phyloP scores from a whole-genome alignment of 352 stramenopile species.

The Blastocystis sp. region DNA sequence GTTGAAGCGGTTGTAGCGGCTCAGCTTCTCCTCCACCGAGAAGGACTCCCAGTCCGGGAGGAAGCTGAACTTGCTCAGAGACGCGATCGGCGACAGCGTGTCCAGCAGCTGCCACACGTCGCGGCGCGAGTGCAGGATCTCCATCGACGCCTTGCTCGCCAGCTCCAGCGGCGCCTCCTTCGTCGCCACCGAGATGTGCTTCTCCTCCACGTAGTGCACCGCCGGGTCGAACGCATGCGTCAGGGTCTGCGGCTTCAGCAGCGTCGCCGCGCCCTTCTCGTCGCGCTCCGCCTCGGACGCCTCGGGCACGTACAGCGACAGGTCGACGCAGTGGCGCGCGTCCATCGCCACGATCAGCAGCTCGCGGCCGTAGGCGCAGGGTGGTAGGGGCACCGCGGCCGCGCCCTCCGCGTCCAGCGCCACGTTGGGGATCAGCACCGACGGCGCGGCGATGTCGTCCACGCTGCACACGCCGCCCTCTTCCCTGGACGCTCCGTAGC shows the following conservation, averaged over 20 bases:
- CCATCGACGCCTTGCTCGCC: neutral
- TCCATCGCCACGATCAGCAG: slow-evolving; percentile 68
- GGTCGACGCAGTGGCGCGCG: neutral
- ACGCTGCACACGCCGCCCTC: neutral
- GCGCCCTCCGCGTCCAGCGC: slow-evolving; percentile 1
- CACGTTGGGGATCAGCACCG: slow-evolving; percentile 13
- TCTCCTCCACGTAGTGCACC: slow-evolving; percentile 74
- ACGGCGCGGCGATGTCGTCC: neutral
- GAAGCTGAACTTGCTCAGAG: slow-evolving; percentile 70
- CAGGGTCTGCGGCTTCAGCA: slow-evolving; percentile 72
- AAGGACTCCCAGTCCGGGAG: slow-evolving; percentile 73
- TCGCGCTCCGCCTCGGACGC: neutral
- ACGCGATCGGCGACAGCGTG: neutral
- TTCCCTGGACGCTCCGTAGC: neutral
- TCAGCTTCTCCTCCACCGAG: slow-evolving; percentile 69
- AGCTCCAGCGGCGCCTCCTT: slow-evolving; percentile 65
- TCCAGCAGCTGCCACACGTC: slow-evolving; percentile 47
- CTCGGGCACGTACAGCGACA: neutral
- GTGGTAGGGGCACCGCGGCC: neutral
- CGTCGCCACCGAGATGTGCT: slow-evolving; percentile 72
- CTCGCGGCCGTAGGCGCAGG: slow-evolving; percentile 62
- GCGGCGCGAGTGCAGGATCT: neutral
- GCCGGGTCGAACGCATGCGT: slow-evolving; percentile 70
- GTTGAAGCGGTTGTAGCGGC: slow-evolving; percentile 74
- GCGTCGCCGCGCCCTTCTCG: neutral